These are phyloP conservation scores for Fistulifera pelliculosa DNA, from an alignment of 108 stramenopile species.

Conservation along the genomic window DNA sequence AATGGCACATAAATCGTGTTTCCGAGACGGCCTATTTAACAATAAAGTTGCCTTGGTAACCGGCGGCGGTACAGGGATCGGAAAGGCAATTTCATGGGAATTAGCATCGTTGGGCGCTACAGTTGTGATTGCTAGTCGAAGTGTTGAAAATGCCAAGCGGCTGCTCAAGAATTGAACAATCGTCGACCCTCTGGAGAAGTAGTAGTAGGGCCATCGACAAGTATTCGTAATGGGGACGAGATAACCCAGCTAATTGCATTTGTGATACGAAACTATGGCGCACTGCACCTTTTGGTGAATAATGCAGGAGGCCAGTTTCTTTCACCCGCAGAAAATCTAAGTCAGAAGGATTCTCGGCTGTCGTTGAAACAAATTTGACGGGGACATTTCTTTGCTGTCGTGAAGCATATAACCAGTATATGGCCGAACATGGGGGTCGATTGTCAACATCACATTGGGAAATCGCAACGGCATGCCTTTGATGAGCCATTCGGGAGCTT, in stretches of 20 bases:
- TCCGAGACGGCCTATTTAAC: constrained; percentile 57
- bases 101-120: constrained; percentile 58
- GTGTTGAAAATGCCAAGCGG: constrained; percentile 38
- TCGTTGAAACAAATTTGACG: constrained; percentile 69
- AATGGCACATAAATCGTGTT: constrained; percentile 10
- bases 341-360: constrained; percentile 58
- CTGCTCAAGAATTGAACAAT: constrained; percentile 53
- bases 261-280: constrained; percentile 38
- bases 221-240: constrained; percentile 64
- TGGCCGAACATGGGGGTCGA: constrained; percentile 74
- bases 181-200: constrained; percentile 18
- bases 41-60: constrained; percentile 74
- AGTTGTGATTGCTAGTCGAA: constrained; percentile 73
- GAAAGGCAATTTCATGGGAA: constrained; percentile 53
- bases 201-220: constrained; percentile 54
- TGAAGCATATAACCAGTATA: constrained; percentile 67
- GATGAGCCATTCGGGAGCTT: constrained; percentile 78
- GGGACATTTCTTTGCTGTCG: constrained; percentile 77
- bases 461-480: constrained; percentile 81
- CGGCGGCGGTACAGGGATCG: constrained; percentile 86
- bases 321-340: constrained; percentile 55
- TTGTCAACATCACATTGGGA: constrained; percentile 81
- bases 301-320: constrained; percentile 83
- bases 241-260: constrained; percentile 42
- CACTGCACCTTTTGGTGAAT: constrained; percentile 71